Percentiles rank a stretch among this genome's conserved stretches.
Conservation (phyloP, 768 basidiomycete species). For the Termitomyces sp. region DNA sequence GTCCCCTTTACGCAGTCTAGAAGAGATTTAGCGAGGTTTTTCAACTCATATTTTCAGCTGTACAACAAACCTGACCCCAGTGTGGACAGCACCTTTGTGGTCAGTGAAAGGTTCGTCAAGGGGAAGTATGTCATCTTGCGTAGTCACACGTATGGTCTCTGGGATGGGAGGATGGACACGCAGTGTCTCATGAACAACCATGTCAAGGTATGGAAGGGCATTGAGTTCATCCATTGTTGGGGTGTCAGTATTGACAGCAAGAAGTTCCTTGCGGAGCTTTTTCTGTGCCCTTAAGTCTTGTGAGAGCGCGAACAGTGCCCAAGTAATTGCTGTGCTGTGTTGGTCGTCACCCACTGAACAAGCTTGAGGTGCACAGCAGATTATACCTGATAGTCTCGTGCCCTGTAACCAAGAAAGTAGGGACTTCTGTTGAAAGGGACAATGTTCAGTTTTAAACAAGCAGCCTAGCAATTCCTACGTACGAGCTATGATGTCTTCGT, state of each 20-base stretch:
- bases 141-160: constrained; percentile 39
- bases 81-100: constrained; percentile 35
- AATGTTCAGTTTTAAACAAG: neutral
- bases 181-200: constrained; percentile 58
- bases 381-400: constrained; percentile 44
- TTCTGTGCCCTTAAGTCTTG: constrained; percentile 47
- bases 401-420: constrained; percentile 48
- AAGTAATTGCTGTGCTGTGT: constrained; percentile 44
- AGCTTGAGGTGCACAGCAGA: neutral
- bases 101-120: constrained; percentile 47
- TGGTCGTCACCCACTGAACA: neutral
- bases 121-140: constrained; percentile 52
- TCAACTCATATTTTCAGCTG: neutral
- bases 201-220: constrained; percentile 67
- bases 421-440: constrained; percentile 34
- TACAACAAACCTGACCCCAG: constrained; percentile 35
- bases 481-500: constrained; percentile 19
- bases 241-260: constrained; percentile 47
- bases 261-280: constrained; percentile 58
- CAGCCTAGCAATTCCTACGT: neutral
- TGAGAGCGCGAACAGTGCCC: constrained; percentile 59
- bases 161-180: constrained; percentile 55
- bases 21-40: too few species aligned
- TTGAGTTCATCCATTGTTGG: constrained; percentile 67
- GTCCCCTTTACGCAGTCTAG: constrained; percentile 43